Base-by-base conservation (phyloP, 1,139 yeast species). In the Tardiomyces blankii region DNA sequence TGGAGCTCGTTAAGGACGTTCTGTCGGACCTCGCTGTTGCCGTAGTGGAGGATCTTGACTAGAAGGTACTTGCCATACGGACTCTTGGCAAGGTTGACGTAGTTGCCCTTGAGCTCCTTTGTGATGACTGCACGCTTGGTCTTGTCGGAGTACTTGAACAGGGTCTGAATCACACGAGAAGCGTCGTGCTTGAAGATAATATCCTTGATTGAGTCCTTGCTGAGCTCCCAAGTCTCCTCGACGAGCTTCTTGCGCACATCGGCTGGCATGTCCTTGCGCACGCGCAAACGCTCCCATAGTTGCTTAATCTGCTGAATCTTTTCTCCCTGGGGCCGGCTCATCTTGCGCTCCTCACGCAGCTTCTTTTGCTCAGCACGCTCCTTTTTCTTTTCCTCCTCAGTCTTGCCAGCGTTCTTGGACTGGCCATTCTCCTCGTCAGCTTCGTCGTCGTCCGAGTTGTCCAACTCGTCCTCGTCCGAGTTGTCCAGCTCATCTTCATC, bases 171-270 rank as follows among this genome's bases (percentile, higher is more conserved):
- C 47, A 91, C 93, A 68, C 98, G 78, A 28, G 96, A 87, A 16
- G 97, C 93, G 72, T 91, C 98, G 62, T 91, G 98, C 69, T 91
- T 89, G 69, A 91, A 66, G 38, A 89, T 96, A 54, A 91, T 74
- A 58, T 89, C 97, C 55, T 78, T 77, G 47, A 88, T 77, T 44
- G 80, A 78, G 58, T 83, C 89, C 58, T 82, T 76, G 42, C 94
- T 72, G 51, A 86, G 73, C 19, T 74, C 80, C 96, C 96, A 89
- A 40, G 86, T 80, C 65, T 89, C 93, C 55, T 83, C 75, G 59
- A 91, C 78, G 44, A 88, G 70, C 65, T 82, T 82, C 51, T 82
- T 84, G 63, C 96, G 80, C 33, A 82, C 76, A 49, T 74, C 79
- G 54, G 82, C 81, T 43, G 95, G 83, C 41, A 88, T 74, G 19